Evolutionary conservation across 2,329 filamentous ascomycete genomes (phyloP).

Genomic region (Cryphonectria parasitica): DNA sequence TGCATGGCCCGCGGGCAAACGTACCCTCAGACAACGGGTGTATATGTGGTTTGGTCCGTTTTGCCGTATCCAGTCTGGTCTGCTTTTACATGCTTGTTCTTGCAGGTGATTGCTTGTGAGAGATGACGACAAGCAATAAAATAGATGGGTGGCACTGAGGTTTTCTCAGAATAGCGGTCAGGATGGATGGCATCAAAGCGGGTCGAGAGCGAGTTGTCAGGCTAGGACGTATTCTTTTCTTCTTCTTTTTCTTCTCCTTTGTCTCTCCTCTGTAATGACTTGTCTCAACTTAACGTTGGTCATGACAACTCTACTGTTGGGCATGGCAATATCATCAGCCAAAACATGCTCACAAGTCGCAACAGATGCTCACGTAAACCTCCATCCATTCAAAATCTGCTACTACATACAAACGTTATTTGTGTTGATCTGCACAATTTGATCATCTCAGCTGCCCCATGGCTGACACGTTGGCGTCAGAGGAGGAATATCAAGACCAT

Average conservation of each 20-base stretch:
- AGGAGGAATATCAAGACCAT: background rate
- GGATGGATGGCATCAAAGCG: background rate
- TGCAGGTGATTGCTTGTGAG: background rate
- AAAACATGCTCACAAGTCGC: conserved; percentile 7
- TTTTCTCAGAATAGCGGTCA: conserved; percentile 5
- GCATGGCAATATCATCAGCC: background rate
- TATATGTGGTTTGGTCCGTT: background rate
- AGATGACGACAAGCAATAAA: background rate
- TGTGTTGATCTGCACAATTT: background rate
- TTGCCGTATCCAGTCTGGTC: background rate
- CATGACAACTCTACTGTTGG: background rate
- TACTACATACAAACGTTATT: background rate
- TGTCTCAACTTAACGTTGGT: too few relatives aligned
- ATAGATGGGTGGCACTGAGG: background rate
- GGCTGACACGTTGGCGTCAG: background rate
- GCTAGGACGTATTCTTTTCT: background rate
- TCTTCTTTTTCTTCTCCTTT: background rate
- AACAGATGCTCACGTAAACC: background rate
- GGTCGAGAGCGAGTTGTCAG: background rate
- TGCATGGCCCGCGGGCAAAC: background rate
- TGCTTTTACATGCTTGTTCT: background rate
- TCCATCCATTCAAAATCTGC: background rate
- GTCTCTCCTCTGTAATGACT: too few relatives aligned
- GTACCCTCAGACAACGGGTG: background rate
- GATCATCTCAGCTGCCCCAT: background rate